phyloP scores from a whole-genome alignment of 2,329 filamentous ascomycete species.

The Niveomyces coronatus region DNA sequence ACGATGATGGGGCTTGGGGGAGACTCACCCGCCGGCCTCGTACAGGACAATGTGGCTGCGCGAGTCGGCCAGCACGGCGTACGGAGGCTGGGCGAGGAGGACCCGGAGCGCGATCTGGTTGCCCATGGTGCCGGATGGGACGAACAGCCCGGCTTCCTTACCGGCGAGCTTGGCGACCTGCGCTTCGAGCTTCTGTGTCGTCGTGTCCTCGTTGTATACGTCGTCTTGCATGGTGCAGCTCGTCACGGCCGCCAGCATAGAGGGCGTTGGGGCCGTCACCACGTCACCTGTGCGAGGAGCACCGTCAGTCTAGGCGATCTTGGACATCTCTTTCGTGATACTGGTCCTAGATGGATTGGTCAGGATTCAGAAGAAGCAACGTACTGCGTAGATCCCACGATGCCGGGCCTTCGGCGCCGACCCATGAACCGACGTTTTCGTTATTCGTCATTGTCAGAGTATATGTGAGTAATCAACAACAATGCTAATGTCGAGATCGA shows the following conservation, averaged over 20 bases:
- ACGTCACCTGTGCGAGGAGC: constrained; percentile 31
- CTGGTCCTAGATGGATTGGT: too few relatives aligned
- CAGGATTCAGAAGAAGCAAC: constrained; percentile 7
- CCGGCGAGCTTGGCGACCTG: constrained; percentile 63
- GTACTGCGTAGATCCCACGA: constrained; percentile 31
- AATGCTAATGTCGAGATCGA: not conserved
- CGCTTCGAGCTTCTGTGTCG: constrained; percentile 64
- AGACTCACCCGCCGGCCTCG: constrained; percentile 48
- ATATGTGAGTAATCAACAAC: too few relatives aligned
- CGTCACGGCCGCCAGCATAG: constrained; percentile 74
- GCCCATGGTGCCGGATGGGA: constrained; percentile 87
- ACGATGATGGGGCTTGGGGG: not conserved
- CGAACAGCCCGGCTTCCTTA: constrained; percentile 69
- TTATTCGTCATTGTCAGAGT: constrained; percentile 2
- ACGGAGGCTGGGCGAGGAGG: constrained; percentile 68
- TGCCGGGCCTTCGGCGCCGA: constrained; percentile 27
- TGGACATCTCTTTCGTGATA: too few relatives aligned
- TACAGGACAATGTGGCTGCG: constrained; percentile 66
- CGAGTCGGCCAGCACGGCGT: constrained; percentile 69
- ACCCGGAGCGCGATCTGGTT: constrained; percentile 78
- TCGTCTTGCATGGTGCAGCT: constrained; percentile 72
- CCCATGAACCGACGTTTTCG: constrained; percentile 20
- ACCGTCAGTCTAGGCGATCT: too few relatives aligned
- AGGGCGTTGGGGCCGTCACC: constrained; percentile 62
- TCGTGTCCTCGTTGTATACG: constrained; percentile 70